Conservation (phyloP, 1,139 yeast species). For the Pneumocystis jirovecii region DNA sequence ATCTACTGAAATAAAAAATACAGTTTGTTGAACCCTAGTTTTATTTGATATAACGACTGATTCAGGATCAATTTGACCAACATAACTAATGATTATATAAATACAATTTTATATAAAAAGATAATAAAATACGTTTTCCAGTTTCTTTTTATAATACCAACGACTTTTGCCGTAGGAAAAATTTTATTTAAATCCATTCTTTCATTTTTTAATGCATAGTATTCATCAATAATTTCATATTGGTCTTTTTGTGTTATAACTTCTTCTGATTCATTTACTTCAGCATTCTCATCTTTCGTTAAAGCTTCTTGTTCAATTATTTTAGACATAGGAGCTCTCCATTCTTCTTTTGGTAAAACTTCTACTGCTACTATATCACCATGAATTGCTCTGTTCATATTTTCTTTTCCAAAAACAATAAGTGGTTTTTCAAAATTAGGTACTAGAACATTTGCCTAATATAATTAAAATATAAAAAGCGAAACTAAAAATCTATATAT, state of each 20-base stretch:
- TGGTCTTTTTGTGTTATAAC: conserved; percentile 15
- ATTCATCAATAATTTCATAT: conserved; percentile 42
- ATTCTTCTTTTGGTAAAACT: conserved; percentile 65
- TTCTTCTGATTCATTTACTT: conserved; percentile 24
- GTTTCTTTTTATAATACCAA: conserved; percentile 74
- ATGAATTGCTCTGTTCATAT: conserved; percentile 77
- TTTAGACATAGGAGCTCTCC: conserved; percentile 75
- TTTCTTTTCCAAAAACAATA: conserved; percentile 64
- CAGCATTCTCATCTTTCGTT: conserved; percentile 38
- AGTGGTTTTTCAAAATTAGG: conserved; percentile 70
- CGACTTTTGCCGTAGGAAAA: conserved; percentile 86
- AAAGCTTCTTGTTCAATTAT: conserved; percentile 61
- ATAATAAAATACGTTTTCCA: conserved; percentile 54
- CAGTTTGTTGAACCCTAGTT: conserved; percentile 45
- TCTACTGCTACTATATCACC: conserved; percentile 89
- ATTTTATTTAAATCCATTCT: conserved; percentile 42
- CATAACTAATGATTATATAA: conserved; percentile 28
- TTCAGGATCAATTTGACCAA: conserved; percentile 79
- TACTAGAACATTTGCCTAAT: conserved; percentile 34
- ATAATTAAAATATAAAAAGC: background rate
- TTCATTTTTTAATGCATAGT: conserved; percentile 37
- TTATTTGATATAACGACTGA: conserved; percentile 32
- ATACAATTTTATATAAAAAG: background rate
- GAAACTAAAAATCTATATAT: conserved; percentile 20
- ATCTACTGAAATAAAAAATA: conserved; percentile 82